Base-by-base conservation (phyloP, 2,329 filamentous ascomycete species). In the Neofusicoccum kwambonambiense region DNA sequence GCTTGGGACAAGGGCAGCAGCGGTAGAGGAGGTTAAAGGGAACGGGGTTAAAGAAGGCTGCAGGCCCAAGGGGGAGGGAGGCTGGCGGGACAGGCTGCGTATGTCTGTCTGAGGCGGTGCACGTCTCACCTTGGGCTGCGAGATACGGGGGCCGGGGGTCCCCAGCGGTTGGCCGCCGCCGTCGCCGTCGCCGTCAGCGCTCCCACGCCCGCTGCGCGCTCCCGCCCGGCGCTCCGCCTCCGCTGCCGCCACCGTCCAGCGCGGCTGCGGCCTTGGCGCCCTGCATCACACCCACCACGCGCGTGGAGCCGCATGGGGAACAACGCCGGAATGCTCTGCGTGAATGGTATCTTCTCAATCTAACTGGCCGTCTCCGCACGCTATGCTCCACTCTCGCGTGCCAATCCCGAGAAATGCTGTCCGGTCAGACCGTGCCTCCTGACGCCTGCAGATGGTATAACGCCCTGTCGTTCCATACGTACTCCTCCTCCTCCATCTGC, bases 391-490 rank as follows among this genome's bases (percentile, higher is more conserved):
- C 56, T 35, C 56, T 60, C 39, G 56, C 42, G 39, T 39, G 41
- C 56, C n/a, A 34, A 22, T 15, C 42, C 47, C 54, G 5, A 58
- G n/a, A 57, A 44, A 57, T 44, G 41, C 41, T 34, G 37, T 15
- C 5, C 22, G 27, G 22, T 54, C 41, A 69, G 17, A 67, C 56
- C 27, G 67, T 69, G 6, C 65, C 68, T 27, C 66, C 67, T 15
- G 64, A 67, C 27, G 65, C 65, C 41, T 73, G 66, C 4, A 73
- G 64, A 27, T 69, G 64, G 47, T 69, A 66, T 61, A 70, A 62
- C 17, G 71, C 71, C 62, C 70, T 67, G 66, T 72, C 72, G 37
- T 69, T 73, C 74, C 72, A 75, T 7, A 68, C 64, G 39, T 49
- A 44, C 69, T 68, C 68, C 70, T 73, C 64, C 15, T 62, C 64